Conservation (phyloP, 495 filamentous ascomycete species). For the Xylaria acuta region DNA sequence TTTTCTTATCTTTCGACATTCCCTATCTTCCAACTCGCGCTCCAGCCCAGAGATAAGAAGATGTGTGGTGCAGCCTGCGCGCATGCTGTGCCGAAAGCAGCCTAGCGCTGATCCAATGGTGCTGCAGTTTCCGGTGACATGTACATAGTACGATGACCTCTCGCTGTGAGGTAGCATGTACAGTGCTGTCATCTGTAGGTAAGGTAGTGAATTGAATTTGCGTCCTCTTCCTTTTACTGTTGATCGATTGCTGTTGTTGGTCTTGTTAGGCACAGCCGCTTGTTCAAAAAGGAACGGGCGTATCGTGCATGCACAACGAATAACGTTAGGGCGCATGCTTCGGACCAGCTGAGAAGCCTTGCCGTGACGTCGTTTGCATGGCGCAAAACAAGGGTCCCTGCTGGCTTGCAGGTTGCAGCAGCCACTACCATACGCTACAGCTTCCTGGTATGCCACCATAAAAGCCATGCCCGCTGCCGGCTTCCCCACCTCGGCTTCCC, state of each 20-base stretch:
- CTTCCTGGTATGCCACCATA: background rate
- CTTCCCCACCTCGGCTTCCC: constrained; percentile 8
- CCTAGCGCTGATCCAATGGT: constrained; percentile 11
- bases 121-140: background rate
- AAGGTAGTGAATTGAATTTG: background rate
- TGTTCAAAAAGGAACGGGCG: background rate
- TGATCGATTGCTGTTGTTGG: background rate
- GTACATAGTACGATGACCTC: background rate
- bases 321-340: constrained; percentile 13
- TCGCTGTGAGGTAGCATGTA: background rate
- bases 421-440: background rate
- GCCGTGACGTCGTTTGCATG: constrained; percentile 24
- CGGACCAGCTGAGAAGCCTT: constrained; percentile 24
- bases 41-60: constrained; percentile 23
- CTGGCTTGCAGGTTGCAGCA: constrained; percentile 5
- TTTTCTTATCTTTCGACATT: constrained; percentile 24
- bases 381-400: background rate
- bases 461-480: constrained; percentile 5
- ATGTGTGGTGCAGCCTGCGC: background rate
- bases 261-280: background rate
- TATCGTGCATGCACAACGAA: constrained; percentile 2
- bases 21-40: background rate
- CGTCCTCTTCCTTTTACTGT: background rate
- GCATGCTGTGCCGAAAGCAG: constrained; percentile 4
- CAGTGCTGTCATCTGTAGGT: background rate